A percentile compares a stretch with the other conserved stretches of the same genome.
phyloP scores from a whole-genome alignment of 2,329 filamentous ascomycete genomes.

The Trichoderma endophyticum region DNA sequence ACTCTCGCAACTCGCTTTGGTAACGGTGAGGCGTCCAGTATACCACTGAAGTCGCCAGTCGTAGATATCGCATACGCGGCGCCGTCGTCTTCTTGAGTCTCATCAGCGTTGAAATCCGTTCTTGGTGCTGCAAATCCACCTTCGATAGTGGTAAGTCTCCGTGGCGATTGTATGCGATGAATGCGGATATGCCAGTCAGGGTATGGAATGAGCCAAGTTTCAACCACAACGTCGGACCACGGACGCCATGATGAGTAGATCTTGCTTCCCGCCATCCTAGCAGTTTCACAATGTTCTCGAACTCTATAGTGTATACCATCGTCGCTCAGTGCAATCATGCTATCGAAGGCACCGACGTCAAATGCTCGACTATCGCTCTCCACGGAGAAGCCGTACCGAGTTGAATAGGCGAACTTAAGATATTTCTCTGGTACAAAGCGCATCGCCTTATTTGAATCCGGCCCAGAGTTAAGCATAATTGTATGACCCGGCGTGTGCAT shows the following conservation, averaged over 20 bases:
- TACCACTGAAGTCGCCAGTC: not conserved
- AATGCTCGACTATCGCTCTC: conserved; percentile 11
- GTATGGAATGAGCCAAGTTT: conserved; percentile 13
- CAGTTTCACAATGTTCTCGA: conserved; percentile 7
- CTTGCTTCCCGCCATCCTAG: not conserved
- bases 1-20: not conserved
- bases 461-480: not conserved
- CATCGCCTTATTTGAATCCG: not conserved
- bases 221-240: not conserved
- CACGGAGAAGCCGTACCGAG: not conserved
- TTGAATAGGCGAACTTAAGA: not conserved
- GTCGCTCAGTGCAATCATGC: conserved; percentile 15
- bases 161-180: conserved; percentile 15
- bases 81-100: not conserved
- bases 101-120: not conserved
- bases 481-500: not conserved
- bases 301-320: conserved; percentile 8
- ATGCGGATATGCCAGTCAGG: conserved; percentile 6
- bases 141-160: not conserved
- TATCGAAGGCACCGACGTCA: conserved; percentile 11
- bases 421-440: not conserved
- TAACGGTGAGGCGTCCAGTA: not conserved
- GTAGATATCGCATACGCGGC: not conserved
- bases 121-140: conserved; percentile 15
- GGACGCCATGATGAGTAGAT: not conserved